Base-by-base conservation (phyloP, 768 basidiomycete genomes). In the Leccinum sublutescens region DNA sequence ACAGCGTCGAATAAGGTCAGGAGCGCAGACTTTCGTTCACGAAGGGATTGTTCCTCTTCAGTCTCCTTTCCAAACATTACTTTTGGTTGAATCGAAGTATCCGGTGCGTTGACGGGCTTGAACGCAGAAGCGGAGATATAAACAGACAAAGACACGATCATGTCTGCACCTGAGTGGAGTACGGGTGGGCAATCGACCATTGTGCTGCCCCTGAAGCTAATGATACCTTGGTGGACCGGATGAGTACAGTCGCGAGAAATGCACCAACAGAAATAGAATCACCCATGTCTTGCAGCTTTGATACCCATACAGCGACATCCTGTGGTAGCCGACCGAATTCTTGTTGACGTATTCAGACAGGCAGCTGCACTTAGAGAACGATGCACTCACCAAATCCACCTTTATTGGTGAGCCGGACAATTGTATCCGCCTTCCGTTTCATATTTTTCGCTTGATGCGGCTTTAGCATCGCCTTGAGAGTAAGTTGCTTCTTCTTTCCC, bases 321-420 rank as follows among this genome's bases (percentile, higher is more conserved):
- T 85, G 85, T 0, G 88, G 85, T 27, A 95, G 71, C 25, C 92
- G 79, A 10, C 89, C 92, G 64, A 95, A 89, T 66, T 93, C 91
- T 89, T 68, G n/a, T 55, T 23, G 25, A 54, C 51, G 21, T 29
- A n/a, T 43, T 52, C 14, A 53, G 3, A 27, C 33, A 48, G 3
- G 17, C 10, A 54, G 58, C 11, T 11, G 11, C n/a, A 4, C 40
- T 14, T 34, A 21, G 19, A 38, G n/a, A 21, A 27, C 1, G 3
- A 58, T 17, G n/a, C 54, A 60, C 77, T 38, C 61, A 91, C 89
- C 89, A 57, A 85, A 86, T 1, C 88, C 88, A 36, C 80, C 77
- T 29, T 66, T 74, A 62, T 88, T 91, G 0, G 84, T 78, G 21
- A 92, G 73, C 15, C 88, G 82, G 29, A 91, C 85, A 25, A 91